Percentiles rank a stretch among this genome's conserved stretches.
Evolutionary conservation across 2,329 filamentous ascomycete genomes (phyloP).

Genomic region (Ophiobolus disseminans): DNA sequence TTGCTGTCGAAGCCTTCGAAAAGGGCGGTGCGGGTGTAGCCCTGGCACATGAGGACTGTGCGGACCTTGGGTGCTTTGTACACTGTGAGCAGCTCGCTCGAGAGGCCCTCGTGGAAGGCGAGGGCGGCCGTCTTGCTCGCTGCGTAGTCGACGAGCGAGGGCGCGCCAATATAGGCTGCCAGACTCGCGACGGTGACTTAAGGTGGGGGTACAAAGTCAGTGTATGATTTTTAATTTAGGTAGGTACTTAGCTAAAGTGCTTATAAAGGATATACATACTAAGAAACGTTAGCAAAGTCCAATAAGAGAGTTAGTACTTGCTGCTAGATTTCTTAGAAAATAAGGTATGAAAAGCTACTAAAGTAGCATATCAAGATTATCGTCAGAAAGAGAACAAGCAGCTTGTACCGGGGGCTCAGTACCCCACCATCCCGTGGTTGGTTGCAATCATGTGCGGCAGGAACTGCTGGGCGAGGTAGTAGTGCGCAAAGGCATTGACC

Average conservation of each 20-base stretch:
- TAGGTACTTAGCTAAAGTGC: too few species aligned
- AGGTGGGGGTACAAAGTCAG: too few species aligned
- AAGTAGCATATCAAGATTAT: too few species aligned
- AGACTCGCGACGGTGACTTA: conserved; percentile 73
- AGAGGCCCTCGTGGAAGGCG: conserved; percentile 70
- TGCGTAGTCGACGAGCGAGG: conserved; percentile 72
- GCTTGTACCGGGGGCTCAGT: too few species aligned
- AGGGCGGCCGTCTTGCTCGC: conserved; percentile 71
- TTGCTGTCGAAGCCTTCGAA: conserved; percentile 64
- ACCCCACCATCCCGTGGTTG: conserved; percentile 76
- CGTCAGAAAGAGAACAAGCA: too few species aligned
- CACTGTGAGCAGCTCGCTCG: conserved; percentile 52
- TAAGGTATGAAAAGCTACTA: too few species aligned
- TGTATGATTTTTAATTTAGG: too few species aligned
- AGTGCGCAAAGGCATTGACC: conserved; percentile 73
- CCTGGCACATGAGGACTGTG: conserved; percentile 71
- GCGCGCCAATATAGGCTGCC: conserved; percentile 66
- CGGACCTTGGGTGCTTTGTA: conserved; percentile 70
- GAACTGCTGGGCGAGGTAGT: conserved; percentile 71
- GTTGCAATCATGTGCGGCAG: conserved; percentile 67
- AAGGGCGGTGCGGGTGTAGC: conserved; percentile 67
- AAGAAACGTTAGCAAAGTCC: too few species aligned
- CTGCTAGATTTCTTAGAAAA: too few species aligned
- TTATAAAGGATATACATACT: too few species aligned
- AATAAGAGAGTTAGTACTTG: too few species aligned